phyloP scores from a whole-genome alignment of 352 stramenopile species.

The Phytophthora cryptogea region DNA sequence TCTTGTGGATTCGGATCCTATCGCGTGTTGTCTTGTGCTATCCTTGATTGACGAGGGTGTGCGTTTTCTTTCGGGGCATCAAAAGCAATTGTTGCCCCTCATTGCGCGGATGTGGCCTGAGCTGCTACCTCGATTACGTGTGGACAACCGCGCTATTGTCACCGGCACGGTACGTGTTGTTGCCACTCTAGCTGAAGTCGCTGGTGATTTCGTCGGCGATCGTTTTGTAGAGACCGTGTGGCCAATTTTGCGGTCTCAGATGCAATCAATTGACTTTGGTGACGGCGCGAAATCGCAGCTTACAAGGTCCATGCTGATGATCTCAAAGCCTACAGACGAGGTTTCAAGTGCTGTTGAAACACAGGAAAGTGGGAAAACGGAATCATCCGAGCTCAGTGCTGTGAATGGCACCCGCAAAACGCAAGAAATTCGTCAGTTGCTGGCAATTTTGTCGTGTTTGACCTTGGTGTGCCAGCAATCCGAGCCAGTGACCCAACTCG shows the following conservation, averaged over 20 bases:
- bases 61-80: constrained; percentile 42
- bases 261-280: constrained; percentile 43
- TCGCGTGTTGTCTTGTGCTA: constrained; percentile 77
- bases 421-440: constrained; percentile 58
- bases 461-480: constrained; percentile 48
- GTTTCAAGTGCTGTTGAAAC: background rate
- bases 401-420: constrained; percentile 45
- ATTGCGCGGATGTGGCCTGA: constrained; percentile 79
- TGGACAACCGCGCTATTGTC: constrained; percentile 68
- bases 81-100: constrained; percentile 69
- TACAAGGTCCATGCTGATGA: constrained; percentile 70
- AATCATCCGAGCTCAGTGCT: constrained; percentile 22
- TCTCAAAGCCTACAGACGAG: constrained; percentile 30
- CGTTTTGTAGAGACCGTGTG: constrained; percentile 84
- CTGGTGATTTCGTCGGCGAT: constrained; percentile 80
- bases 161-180: constrained; percentile 58
- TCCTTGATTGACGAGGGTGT: constrained; percentile 71
- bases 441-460: constrained; percentile 67
- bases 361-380: constrained; percentile 3
- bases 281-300: constrained; percentile 40
- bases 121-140: constrained; percentile 59
- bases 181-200: constrained; percentile 50
- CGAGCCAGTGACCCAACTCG: constrained; percentile 52
- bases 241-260: constrained; percentile 52
- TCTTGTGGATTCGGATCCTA: constrained; percentile 64